These are phyloP conservation scores for Harrya chromipes DNA, from an alignment of 768 basidiomycete genomes.

Conservation along the genomic window DNA sequence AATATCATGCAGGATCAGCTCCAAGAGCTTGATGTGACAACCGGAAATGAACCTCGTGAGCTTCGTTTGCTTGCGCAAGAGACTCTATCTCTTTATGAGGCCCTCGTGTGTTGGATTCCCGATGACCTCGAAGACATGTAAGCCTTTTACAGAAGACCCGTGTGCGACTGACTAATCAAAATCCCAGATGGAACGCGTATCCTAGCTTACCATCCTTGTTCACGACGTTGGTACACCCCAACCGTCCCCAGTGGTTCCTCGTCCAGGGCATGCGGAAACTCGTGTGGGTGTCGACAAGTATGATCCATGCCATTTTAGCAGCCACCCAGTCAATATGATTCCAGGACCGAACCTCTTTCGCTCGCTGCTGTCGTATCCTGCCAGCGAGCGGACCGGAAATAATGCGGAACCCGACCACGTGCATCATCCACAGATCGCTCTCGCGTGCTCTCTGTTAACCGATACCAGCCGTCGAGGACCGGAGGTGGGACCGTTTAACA, in stretches of 20 bases:
- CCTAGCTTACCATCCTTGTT: slow-evolving; percentile 41
- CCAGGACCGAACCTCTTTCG: slow-evolving; percentile 44
- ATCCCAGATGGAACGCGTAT: slow-evolving; percentile 38
- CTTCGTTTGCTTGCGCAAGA: slow-evolving; percentile 38
- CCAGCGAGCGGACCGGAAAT: slow-evolving; percentile 17
- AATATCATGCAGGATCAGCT: slow-evolving; percentile 40
- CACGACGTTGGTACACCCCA: slow-evolving; percentile 44
- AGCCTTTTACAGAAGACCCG: slow-evolving; percentile 1
- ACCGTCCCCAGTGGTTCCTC: slow-evolving; percentile 53
- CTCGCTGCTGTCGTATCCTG: slow-evolving; percentile 40
- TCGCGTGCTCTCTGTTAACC: slow-evolving; percentile 46
- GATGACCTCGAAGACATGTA: slow-evolving; percentile 41
- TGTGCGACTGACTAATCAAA: neutral
- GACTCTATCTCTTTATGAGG: slow-evolving; percentile 49
- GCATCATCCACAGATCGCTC: slow-evolving; percentile 44
- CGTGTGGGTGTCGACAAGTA: slow-evolving; percentile 49
- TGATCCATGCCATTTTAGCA: slow-evolving; percentile 2
- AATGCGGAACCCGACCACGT: slow-evolving; percentile 24
- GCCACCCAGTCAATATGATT: slow-evolving; percentile 12
- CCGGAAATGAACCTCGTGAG: slow-evolving; percentile 21
- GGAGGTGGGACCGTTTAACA: slow-evolving; percentile 34
- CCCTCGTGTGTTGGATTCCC: slow-evolving; percentile 46
- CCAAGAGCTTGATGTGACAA: slow-evolving; percentile 33
- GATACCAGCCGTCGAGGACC: slow-evolving; percentile 38
- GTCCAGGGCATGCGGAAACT: slow-evolving; percentile 48